Evolutionary conservation across 2,329 filamentous ascomycete genomes (phyloP), one percentile per base, ranked within the genome.

Genomic region (Aspergillus latus): DNA sequence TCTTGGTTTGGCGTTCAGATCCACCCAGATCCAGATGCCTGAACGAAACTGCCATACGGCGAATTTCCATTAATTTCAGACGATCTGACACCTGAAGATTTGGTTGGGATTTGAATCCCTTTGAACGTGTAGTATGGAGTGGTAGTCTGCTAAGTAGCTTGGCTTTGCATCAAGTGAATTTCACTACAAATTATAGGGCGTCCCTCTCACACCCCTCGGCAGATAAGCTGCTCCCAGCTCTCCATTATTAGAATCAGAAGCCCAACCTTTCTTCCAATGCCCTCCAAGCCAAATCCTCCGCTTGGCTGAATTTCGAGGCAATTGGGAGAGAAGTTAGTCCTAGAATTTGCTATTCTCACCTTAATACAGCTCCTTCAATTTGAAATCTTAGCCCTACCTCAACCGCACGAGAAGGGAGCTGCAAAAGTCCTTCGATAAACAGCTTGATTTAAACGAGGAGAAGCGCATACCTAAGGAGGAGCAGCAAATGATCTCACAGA

Each of bases 161-260:
- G 34, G 21, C 21, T 21, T 21, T 21, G 21, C 21, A 21, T 21
- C 21, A 21, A 21, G 21, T 21, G 21, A 21, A 21, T 21, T 37
- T 47, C 29, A 13, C 46, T 48, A 49, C 46, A 49, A 39, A 49
- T 49, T 51, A 51, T 32, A 51, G 15, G 49, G 49, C 5, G 49
- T 37, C n/a, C 49, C 49, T 51, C 49, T 36, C 26, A 32, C 26
- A 44, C 49, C 39, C 9, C 37, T 13, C 28, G 49, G 49, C n/a
- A 51, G 49, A 42, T 42, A 42, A 16, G 37, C 39, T 10, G 16
- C 28, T 52, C 39, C 49, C 39, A 52, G 40, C 37, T 52, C 49
- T 52, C 49, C 49, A 52, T 32, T 15, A 36, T 36, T 29, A 52
- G 42, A 40, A 45, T 52, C 11, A 44, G 49, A 28, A 50, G 21